A percentile compares a stretch with the other conserved stretches of the same genome.
Conservation (phyloP, 148 eudicot genomes). For the Rhododendron kiyosumense region DNA sequence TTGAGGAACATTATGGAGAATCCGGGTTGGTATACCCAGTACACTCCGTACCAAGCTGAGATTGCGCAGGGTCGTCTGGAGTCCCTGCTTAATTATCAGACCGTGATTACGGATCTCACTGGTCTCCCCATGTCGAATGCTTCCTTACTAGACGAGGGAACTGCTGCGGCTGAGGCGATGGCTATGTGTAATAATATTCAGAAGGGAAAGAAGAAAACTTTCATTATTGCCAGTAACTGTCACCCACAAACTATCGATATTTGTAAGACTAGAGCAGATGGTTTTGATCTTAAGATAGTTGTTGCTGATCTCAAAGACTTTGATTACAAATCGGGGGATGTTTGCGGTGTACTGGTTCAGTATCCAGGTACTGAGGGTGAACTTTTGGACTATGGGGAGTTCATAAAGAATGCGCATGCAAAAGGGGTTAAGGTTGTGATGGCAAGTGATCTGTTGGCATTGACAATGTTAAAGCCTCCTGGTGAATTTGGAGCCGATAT, state of each 20-base stretch:
- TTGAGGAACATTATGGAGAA: slow-evolving; percentile 91
- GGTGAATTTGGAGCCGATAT: slow-evolving; percentile 94
- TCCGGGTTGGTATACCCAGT: slow-evolving; percentile 97
- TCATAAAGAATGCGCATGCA: slow-evolving; percentile 81
- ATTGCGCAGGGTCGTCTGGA: slow-evolving; percentile 90
- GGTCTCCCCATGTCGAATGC: slow-evolving; percentile 95
- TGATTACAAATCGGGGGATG: slow-evolving; percentile 74
- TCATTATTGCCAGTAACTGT: slow-evolving; percentile 77
- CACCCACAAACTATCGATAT: slow-evolving; percentile 90
- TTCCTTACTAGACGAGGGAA: slow-evolving; percentile 86
- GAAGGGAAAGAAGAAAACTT: slow-evolving; percentile 87
- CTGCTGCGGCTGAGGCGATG: slow-evolving; percentile 99
- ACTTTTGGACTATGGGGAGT: slow-evolving; percentile 78
- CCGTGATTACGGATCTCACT: slow-evolving; percentile 83
- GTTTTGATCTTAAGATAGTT: slow-evolving; percentile 73
- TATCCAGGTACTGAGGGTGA: slow-evolving; percentile 98
- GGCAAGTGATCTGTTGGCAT: slow-evolving; percentile 88
- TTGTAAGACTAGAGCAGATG: slow-evolving; percentile 85
- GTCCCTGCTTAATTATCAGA: slow-evolving; percentile 75
- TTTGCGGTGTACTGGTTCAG: slow-evolving; percentile 91
- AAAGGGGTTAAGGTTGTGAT: slow-evolving; percentile 92
- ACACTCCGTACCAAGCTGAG: slow-evolving; percentile 97
- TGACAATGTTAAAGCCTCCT: slow-evolving; percentile 90
- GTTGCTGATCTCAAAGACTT: slow-evolving; percentile 61
- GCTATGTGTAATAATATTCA: slow-evolving; percentile 92